Conservation (phyloP, 306 rosid species). For the Datisca glomerata region DNA sequence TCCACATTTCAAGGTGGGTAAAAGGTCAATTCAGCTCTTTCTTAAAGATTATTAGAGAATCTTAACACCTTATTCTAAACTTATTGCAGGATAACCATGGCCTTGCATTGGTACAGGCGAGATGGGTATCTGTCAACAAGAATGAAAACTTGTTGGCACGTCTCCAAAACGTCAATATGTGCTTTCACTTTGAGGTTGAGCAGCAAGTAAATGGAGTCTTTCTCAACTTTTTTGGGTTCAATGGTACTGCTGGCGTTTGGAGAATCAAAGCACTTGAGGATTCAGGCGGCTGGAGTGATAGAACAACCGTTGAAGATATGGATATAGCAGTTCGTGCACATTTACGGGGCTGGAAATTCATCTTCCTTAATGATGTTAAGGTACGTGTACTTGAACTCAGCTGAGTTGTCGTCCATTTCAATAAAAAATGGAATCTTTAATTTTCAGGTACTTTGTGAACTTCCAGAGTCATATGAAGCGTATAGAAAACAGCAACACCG, state of each 20-base stretch:
- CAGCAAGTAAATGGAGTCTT: conserved; percentile 81
- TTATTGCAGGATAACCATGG: conserved; percentile 50
- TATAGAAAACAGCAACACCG: conserved; percentile 87
- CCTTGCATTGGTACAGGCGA: conserved; percentile 69
- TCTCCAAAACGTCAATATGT: conserved; percentile 70
- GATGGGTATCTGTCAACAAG: conserved; percentile 84
- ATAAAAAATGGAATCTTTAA: too few relatives aligned
- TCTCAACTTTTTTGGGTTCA: too few relatives aligned
- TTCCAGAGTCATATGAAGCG: too few relatives aligned
- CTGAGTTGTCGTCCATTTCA: too few relatives aligned
- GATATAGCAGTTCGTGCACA: too few relatives aligned
- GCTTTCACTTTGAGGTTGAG: conserved; percentile 89
- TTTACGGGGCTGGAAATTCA: too few relatives aligned
- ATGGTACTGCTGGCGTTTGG: too few relatives aligned
- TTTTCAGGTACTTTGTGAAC: conserved; percentile 70
- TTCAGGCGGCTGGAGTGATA: conserved; percentile 85
- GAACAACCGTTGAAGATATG: too few relatives aligned
- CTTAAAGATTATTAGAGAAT: too few relatives aligned
- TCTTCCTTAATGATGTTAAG: conserved; percentile 79
- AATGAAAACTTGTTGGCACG: conserved; percentile 80
- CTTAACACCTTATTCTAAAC: conserved; percentile 8
- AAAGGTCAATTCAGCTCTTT: not conserved
- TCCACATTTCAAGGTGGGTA: conserved; percentile 64
- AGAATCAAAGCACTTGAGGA: too few relatives aligned
- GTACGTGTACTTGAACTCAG: too few relatives aligned